Base-by-base conservation (phyloP, 176 grass and related monocot genomes). In the Stipa capillata region DNA sequence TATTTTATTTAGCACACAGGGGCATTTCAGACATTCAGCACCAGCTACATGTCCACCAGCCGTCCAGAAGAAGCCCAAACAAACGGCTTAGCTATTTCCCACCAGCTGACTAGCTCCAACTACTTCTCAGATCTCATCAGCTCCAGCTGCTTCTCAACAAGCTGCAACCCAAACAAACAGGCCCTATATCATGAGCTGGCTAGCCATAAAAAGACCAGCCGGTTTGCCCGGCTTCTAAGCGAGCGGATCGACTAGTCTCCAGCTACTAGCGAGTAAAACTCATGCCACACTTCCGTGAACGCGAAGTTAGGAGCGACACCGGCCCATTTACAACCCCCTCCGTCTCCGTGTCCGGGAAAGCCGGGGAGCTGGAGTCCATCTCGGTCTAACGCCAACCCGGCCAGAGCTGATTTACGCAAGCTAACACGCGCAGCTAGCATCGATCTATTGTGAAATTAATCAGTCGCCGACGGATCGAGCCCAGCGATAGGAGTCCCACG, bases 401-500 rank as follows among this genome's bases (percentile, higher is more conserved):
- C 56, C 37, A 20, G 21, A 25, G 54, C 34, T 61, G 8, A 15
- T 76, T 68, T 66, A 83, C 76, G 37, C 83, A 84, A 84, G 39
- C 48, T n/a, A n/a, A n/a, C n/a, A n/a, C n/a, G n/a, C n/a, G n/a
- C n/a, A n/a, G n/a, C n/a, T n/a, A n/a, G n/a, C n/a, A n/a, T n/a
- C n/a, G n/a, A n/a, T n/a, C n/a, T n/a, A n/a, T n/a, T n/a, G n/a
- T n/a, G 57, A 17, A 16, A 31, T 35, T 45, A 10, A 69, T 65
- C 47, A 62, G 59, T 52, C 74, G 52, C 32, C 45, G 48, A 53
- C 21, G 18, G 51, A 75, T 72, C 69, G 74, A 91, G 52, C 73
- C 85, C 83, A 58, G 78, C 72, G 36, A 82, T 40, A 90, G 78
- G 87, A 92, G 93, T 93, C 88, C 59, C 55, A 64, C 56, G 64